Conservation (phyloP, 345 rosid species). For the Diplotaxis tenuifolia region DNA sequence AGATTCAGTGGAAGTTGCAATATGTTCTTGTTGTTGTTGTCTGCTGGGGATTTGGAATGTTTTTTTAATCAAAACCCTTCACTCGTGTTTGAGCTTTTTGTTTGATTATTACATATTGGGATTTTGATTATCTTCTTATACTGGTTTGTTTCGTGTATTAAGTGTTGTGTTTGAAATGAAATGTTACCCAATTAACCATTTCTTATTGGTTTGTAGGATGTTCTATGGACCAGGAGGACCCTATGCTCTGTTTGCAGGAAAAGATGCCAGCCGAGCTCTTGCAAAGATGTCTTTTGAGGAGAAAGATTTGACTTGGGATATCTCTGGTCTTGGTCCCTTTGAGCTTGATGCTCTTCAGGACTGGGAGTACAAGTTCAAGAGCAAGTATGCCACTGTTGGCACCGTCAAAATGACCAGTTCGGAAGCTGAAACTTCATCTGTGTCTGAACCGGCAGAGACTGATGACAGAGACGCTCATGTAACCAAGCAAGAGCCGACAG, state of each 20-base stretch:
- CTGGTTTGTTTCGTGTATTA: not conserved
- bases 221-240: conserved; percentile 99
- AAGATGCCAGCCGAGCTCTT: conserved; percentile 96
- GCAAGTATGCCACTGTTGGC: conserved; percentile 93
- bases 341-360: conserved; percentile 97
- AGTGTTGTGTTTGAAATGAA: conserved; percentile 9
- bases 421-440: conserved; percentile 49
- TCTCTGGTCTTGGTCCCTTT: conserved; percentile 89
- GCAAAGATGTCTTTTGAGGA: conserved; percentile 99
- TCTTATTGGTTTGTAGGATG: conserved; percentile 56
- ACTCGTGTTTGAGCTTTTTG: not conserved
- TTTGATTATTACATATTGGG: not conserved
- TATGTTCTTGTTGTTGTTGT: conserved; percentile 10
- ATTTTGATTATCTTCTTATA: not conserved
- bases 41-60: not conserved
- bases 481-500: conserved; percentile 8
- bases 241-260: conserved; percentile 93
- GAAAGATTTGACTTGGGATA: conserved; percentile 83
- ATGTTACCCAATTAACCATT: not conserved
- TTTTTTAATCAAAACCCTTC: not conserved
- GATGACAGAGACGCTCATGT: conserved; percentile 30
- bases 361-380: conserved; percentile 99
- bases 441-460: conserved; percentile 42
- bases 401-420: conserved; percentile 52
- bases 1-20: not conserved